A percentile compares a stretch with the other conserved stretches of the same genome.
These are phyloP conservation scores for Backusella psychrophila DNA, from an alignment of 192 early-diverging fungal genomes.

Conservation along the genomic window DNA sequence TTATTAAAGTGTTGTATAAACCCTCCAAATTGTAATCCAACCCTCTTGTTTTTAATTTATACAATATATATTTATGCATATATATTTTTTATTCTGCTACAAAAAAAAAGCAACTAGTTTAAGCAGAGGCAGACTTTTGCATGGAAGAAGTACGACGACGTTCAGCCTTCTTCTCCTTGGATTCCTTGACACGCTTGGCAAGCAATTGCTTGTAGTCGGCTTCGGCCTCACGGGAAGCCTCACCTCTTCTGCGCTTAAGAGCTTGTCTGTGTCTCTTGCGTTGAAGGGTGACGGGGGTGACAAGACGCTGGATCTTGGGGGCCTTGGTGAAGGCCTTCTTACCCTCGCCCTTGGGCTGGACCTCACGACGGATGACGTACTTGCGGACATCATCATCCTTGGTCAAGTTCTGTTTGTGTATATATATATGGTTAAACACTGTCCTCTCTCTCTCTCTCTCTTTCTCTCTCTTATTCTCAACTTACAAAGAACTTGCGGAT, in stretches of 20 bases:
- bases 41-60: no score
- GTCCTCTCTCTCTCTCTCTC: not conserved
- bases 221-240: constrained; percentile 78
- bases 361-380: constrained; percentile 98
- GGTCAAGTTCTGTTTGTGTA: constrained; percentile 69
- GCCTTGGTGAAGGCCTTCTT: constrained; percentile 97
- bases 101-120: no score
- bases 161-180: constrained; percentile 86
- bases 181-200: constrained; percentile 92
- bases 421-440: not conserved
- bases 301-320: constrained; percentile 96
- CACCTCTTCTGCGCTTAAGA: constrained; percentile 83
- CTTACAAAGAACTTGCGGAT: constrained; percentile 98
- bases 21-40: no score
- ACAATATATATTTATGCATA: no score
- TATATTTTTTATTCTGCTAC: no score
- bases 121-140: constrained; percentile 52
- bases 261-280: constrained; percentile 89
- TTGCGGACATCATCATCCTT: constrained; percentile 99
- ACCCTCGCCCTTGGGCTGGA: constrained; percentile 83
- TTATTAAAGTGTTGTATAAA: no score
- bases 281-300: constrained; percentile 96
- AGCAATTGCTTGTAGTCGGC: constrained; percentile 85
- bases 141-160: constrained; percentile 71
- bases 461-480: constrained; percentile 8